These are phyloP conservation scores for Fraxinus nigra DNA, from an alignment of 305 asterid genomes.

Conservation along the genomic window DNA sequence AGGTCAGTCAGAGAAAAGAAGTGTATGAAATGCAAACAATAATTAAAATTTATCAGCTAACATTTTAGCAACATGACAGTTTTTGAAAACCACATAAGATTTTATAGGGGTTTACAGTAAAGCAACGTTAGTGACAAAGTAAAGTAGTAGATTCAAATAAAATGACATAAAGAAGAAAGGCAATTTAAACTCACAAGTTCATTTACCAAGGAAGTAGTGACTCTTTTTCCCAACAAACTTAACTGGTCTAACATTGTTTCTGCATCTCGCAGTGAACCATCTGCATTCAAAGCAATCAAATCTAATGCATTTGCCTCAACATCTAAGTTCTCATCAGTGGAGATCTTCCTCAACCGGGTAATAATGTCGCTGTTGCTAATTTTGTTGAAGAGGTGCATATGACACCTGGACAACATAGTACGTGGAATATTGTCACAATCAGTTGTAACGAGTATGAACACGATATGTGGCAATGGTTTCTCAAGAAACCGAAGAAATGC, in stretches of 20 bases:
- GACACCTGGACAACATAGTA: constrained; percentile 71
- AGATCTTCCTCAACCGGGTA: constrained; percentile 61
- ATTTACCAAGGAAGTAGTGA: constrained; percentile 78
- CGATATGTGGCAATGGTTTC: constrained; percentile 58
- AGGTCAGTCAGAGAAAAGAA: not conserved
- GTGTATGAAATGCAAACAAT: not conserved
- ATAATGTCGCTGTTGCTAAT: constrained; percentile 63
- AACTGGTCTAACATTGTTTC: constrained; percentile 88
- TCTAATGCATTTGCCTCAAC: constrained; percentile 78
- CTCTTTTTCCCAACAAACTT: constrained; percentile 80
- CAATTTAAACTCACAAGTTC: constrained; percentile 69
- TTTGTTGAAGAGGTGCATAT: constrained; percentile 69
- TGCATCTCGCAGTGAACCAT: constrained; percentile 91
- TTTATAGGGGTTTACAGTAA: not conserved
- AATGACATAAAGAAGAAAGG: not conserved
- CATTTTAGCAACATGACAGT: not conserved
- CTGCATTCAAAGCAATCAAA: constrained; percentile 73
- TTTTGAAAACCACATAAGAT: not conserved
- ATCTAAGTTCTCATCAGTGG: constrained; percentile 57
- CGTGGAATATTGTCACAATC: constrained; percentile 78
- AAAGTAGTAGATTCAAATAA: not conserved
- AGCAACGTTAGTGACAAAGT: not conserved
- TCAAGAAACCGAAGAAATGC: constrained; percentile 65
- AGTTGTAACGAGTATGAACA: constrained; percentile 66
- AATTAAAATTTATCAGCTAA: not conserved